Evolutionary conservation across 2,329 filamentous ascomycete species (phyloP), one percentile per base, ranked within the genome.

Genomic region (Ascomycota sp.): DNA sequence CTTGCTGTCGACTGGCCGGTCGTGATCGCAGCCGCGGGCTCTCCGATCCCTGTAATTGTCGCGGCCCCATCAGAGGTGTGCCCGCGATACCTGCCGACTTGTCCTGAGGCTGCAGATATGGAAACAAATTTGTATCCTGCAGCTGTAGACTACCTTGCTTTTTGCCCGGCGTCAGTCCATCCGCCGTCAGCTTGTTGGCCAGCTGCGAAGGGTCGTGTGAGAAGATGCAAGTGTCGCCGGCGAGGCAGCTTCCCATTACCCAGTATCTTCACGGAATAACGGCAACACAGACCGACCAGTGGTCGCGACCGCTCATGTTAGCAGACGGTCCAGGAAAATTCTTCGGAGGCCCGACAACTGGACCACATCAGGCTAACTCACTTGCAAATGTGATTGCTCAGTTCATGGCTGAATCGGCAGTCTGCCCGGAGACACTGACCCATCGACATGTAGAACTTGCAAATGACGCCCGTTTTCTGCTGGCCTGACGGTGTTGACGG

Each of bases 301-400:
- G 20, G 5, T 8, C 27, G 21, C 13, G 13, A n/a, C n/a, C n/a
- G n/a, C n/a, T n/a, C n/a, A n/a, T n/a, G n/a, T n/a, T n/a, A n/a
- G n/a, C n/a, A n/a, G n/a, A n/a, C n/a, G n/a, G n/a, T n/a, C n/a
- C n/a, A n/a, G n/a, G n/a, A n/a, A n/a, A n/a, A n/a, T n/a, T n/a
- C n/a, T n/a, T n/a, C n/a, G n/a, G n/a, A n/a, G n/a, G n/a, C n/a
- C n/a, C n/a, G n/a, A n/a, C n/a, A n/a, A n/a, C n/a, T n/a, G n/a
- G n/a, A n/a, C 8, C 13, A 6, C 7, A 17, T 5, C 4, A 23
- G 12, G 4, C 9, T 8, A 10, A 76, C 81, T 65, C 62, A 91
- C 81, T 95, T 95, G 85, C 89, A 98, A 36, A 98, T 68, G 44
- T 94, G 89, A 46, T 80, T 91, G 47, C 81, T 92, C 27, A 93